phyloP scores from a whole-genome alignment of 306 rosid species.

The Acmispon strigosus region DNA sequence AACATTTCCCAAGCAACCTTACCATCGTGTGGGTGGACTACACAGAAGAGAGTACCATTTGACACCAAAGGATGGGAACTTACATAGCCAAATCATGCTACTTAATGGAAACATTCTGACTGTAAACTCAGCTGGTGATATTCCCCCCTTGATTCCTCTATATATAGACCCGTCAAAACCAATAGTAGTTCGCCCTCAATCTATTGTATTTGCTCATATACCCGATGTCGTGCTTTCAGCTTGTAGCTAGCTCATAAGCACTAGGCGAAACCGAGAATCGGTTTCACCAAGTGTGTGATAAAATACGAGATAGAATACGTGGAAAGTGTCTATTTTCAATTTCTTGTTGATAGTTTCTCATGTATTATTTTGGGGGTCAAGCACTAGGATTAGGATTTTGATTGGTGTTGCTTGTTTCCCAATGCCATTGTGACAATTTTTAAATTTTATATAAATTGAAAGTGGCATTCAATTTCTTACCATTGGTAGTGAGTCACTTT shows the following conservation, averaged over 20 bases:
- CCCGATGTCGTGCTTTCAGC: slow-evolving; percentile 56
- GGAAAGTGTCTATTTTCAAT: background rate
- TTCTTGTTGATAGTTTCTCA: background rate
- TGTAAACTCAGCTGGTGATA: slow-evolving; percentile 59
- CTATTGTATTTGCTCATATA: slow-evolving; percentile 80
- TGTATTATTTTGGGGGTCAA: background rate
- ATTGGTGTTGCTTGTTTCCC: background rate
- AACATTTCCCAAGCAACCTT: slow-evolving; percentile 21
- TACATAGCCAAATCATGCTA: slow-evolving; percentile 72
- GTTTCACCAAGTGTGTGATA: slow-evolving; percentile 26
- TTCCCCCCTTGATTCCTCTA: slow-evolving; percentile 65
- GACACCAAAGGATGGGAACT: slow-evolving; percentile 49
- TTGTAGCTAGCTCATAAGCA: slow-evolving; percentile 36
- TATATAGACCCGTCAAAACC: slow-evolving; percentile 50
- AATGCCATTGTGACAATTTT: background rate
- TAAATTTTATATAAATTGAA: slow-evolving; percentile 6
- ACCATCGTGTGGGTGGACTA: background rate
- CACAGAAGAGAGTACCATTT: slow-evolving; percentile 80
- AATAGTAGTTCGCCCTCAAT: slow-evolving; percentile 55
- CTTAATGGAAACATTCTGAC: slow-evolving; percentile 65
- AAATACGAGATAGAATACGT: slow-evolving; percentile 26
- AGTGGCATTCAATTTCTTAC: background rate
- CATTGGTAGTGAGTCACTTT: background rate
- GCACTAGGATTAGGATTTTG: background rate
- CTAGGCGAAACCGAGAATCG: slow-evolving; percentile 30